Evolutionary conservation across 352 stramenopile genomes (phyloP).

Genomic region (Globisporangium okanoganense): DNA sequence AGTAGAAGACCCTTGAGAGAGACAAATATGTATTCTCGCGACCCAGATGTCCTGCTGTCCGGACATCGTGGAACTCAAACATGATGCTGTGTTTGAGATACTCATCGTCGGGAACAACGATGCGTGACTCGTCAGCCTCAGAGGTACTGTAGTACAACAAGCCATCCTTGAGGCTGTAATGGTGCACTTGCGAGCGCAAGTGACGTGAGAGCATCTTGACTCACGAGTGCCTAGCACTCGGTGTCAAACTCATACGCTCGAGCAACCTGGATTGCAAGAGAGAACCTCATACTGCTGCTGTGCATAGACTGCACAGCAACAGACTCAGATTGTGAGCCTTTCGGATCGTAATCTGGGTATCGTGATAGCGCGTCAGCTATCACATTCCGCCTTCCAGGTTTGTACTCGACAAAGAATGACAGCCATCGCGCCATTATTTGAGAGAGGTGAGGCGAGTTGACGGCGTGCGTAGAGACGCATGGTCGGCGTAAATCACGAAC

Average conservation of each 20-base stretch:
- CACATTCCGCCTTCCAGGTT: constrained; percentile 19
- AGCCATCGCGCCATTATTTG: constrained; percentile 16
- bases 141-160: no score
- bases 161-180: no score
- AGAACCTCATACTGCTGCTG: no score
- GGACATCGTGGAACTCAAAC: constrained; percentile 18
- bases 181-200: no score
- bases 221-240: no score
- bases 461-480: not conserved
- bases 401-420: constrained; percentile 25
- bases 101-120: not conserved
- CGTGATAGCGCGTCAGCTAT: constrained; percentile 23
- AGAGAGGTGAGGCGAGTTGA: not conserved
- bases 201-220: no score
- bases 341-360: not conserved
- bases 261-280: no score
- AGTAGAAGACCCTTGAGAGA: constrained; percentile 18
- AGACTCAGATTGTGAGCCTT: no score
- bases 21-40: constrained; percentile 24
- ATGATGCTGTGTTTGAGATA: no score
- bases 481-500: not conserved
- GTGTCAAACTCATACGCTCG: no score
- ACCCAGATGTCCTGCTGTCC: constrained; percentile 16
- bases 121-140: no score
- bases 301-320: no score